Conservation (phyloP, 306 rosid species). For the Quercus berberidifolia region DNA sequence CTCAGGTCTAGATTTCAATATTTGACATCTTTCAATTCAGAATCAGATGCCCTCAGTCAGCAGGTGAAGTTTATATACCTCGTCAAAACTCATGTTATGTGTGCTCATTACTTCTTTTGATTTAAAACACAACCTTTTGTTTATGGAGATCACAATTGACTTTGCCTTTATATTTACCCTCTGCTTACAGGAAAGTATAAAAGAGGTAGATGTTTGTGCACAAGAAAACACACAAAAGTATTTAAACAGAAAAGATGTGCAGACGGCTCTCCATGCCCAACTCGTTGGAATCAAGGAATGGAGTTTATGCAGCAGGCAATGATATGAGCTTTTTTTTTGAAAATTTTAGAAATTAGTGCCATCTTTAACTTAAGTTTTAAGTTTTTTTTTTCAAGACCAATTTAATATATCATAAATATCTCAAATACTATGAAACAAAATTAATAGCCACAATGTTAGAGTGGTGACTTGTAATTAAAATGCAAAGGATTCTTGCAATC, state of each 20-base stretch:
- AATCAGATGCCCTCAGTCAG: too few species aligned
- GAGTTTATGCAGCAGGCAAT: not conserved
- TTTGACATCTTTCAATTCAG: too few species aligned
- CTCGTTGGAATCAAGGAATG: not conserved
- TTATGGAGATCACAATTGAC: not conserved
- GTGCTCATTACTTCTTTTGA: too few species aligned
- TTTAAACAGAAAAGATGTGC: slow-evolving; percentile 6
- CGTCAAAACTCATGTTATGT: too few species aligned
- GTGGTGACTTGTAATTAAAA: not conserved
- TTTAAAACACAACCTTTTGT: not conserved
- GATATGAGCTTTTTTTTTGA: too few species aligned
- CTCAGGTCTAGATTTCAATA: too few species aligned
- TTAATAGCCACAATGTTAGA: too few species aligned
- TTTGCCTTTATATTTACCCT: not conserved
- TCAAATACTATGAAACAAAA: too few species aligned
- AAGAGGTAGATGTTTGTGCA: not conserved
- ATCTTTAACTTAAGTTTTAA: not conserved
- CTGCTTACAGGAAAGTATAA: not conserved
- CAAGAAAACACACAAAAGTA: not conserved
- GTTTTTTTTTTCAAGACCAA: not conserved
- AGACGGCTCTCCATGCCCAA: not conserved
- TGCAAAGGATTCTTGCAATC: too few species aligned
- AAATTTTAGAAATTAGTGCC: not conserved
- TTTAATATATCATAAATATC: too few species aligned
- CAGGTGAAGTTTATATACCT: not conserved